Evolutionary conservation across 2,329 filamentous ascomycete genomes (phyloP).

Genomic region (Claviceps fusiformis): DNA sequence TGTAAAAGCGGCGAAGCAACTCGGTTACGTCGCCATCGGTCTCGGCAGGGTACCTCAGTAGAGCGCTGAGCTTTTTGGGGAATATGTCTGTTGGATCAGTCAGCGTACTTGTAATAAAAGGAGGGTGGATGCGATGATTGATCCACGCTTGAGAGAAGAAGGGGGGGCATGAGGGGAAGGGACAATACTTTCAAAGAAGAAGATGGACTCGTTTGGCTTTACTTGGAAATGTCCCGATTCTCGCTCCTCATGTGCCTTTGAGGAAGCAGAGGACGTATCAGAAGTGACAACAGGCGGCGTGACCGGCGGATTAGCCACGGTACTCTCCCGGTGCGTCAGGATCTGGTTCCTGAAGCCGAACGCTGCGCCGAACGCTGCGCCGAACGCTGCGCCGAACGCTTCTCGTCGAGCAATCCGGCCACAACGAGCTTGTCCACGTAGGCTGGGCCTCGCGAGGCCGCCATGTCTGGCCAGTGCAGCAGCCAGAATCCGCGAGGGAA

Average conservation of each 20-base stretch:
- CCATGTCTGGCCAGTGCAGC: conserved; percentile 10
- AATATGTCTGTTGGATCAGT: conserved; percentile 53
- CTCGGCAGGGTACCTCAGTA: conserved; percentile 33
- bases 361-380: too few species aligned
- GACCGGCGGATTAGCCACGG: conserved; percentile 2
- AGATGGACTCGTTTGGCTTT: conserved; percentile 60
- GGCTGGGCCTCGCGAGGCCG: neutral
- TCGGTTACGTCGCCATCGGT: conserved; percentile 35
- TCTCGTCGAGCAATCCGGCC: neutral
- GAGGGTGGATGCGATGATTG: neutral
- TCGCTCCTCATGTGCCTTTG: conserved; percentile 35
- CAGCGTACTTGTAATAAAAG: neutral
- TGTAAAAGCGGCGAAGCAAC: conserved; percentile 38
- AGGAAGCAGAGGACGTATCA: conserved; percentile 6
- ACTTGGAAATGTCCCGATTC: conserved; percentile 73
- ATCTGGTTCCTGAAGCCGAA: neutral
- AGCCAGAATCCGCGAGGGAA: conserved; percentile 14
- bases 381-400: neutral
- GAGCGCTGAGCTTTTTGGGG: conserved; percentile 52
- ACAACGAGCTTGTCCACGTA: neutral
- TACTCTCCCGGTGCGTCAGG: conserved; percentile 13
- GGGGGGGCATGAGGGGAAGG: neutral
- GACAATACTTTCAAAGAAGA: conserved; percentile 75
- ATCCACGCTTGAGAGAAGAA: neutral
- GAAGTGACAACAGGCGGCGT: conserved; percentile 2